phyloP scores from a whole-genome alignment of 2,329 filamentous ascomycete genomes.

The Colletotrichum sojae region DNA sequence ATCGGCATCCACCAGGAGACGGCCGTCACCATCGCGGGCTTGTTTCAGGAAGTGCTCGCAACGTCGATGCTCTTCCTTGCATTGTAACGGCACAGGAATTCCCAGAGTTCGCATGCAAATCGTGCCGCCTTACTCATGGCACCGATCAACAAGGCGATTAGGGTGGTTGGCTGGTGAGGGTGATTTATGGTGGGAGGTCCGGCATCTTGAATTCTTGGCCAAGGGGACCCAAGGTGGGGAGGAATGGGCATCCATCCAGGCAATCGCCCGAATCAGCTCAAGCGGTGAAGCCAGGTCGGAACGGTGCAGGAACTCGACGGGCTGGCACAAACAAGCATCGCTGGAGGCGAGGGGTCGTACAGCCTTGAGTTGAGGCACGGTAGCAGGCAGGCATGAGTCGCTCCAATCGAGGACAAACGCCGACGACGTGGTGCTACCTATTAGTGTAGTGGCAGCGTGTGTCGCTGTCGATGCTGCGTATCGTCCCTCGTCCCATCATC shows the following conservation, averaged over 20 bases:
- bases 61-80: neutral
- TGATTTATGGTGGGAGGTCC: constrained; percentile 9
- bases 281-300: constrained; percentile 30
- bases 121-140: neutral
- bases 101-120: neutral
- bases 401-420: neutral
- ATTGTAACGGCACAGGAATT: neutral
- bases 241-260: constrained; percentile 20
- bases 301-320: constrained; percentile 5
- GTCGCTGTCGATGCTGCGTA: constrained; percentile 2
- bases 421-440: neutral
- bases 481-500: constrained; percentile 40
- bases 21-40: constrained; percentile 3
- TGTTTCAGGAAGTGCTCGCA: constrained; percentile 29
- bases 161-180: neutral
- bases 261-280: constrained; percentile 29
- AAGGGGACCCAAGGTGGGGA: constrained; percentile 23
- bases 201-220: constrained; percentile 35
- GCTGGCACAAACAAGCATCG: neutral
- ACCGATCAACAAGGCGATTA: neutral
- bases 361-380: constrained; percentile 5
- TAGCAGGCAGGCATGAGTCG: constrained; percentile 1
- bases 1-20: constrained; percentile 26
- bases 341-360: constrained; percentile 8
- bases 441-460: neutral